Conservation (phyloP, 2,329 filamentous ascomycete species). For the Phyllosticta citriasiana region DNA sequence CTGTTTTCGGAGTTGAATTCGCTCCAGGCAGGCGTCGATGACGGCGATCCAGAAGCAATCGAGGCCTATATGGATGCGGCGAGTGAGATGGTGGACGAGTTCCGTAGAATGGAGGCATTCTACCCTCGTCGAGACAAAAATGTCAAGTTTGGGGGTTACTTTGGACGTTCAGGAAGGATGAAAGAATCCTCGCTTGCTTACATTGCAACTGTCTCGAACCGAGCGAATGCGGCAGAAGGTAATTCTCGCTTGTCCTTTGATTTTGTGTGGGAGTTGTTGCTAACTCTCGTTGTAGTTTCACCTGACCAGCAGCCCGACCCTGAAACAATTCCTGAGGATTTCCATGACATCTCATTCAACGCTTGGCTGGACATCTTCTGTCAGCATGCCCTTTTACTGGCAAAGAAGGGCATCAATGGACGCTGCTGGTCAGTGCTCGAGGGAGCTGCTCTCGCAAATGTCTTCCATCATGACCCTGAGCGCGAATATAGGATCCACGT, state of each 20-base stretch:
- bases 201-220: slow-evolving; percentile 9
- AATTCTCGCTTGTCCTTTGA: background rate
- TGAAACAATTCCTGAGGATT: slow-evolving; percentile 41
- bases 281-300: background rate
- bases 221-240: slow-evolving; percentile 32
- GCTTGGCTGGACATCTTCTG: slow-evolving; percentile 86
- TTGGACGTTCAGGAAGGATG: slow-evolving; percentile 19
- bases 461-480: slow-evolving; percentile 64
- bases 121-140: slow-evolving; percentile 43
- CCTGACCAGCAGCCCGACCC: slow-evolving; percentile 1
- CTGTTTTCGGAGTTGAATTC: slow-evolving; percentile 38
- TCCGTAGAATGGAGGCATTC: slow-evolving; percentile 49
- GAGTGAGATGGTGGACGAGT: slow-evolving; percentile 49
- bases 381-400: slow-evolving; percentile 71
- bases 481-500: slow-evolving; percentile 65
- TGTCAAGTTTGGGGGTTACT: slow-evolving; percentile 28
- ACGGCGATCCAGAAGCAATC: slow-evolving; percentile 39
- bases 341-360: slow-evolving; percentile 70
- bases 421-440: slow-evolving; percentile 75
- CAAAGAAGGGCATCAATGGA: slow-evolving; percentile 54
- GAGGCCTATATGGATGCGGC: slow-evolving; percentile 51
- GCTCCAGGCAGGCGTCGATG: slow-evolving; percentile 31
- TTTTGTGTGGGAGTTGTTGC: background rate
- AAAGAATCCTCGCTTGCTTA: slow-evolving; percentile 6
- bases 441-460: slow-evolving; percentile 66